Evolutionary conservation across 2,329 filamentous ascomycete species (phyloP).

Genomic region (Lasiodiplodia gonubiensis): DNA sequence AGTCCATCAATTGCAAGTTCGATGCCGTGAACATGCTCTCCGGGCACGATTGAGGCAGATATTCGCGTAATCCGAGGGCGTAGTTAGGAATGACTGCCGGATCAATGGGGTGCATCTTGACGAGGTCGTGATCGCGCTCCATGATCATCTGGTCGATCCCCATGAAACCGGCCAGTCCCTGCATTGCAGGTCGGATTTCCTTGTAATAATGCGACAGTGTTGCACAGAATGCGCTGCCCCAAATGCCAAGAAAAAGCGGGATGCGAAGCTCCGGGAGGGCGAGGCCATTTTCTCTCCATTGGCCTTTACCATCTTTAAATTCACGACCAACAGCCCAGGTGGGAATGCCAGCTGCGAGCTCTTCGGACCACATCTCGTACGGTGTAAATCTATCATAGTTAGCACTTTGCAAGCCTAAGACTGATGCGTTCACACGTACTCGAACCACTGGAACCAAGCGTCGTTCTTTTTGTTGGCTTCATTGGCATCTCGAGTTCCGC

Average conservation of each 20-base stretch:
- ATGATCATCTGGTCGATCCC: constrained; percentile 82
- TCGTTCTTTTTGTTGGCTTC: constrained; percentile 62
- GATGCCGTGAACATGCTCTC: constrained; percentile 72
- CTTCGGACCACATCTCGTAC: constrained; percentile 95
- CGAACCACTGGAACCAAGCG: constrained; percentile 98
- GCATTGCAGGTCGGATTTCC: constrained; percentile 83
- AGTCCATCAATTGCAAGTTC: constrained; percentile 79
- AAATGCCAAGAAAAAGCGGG: constrained; percentile 88
- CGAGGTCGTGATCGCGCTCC: constrained; percentile 80
- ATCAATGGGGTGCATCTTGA: constrained; percentile 93
- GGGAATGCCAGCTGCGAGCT: constrained; percentile 87
- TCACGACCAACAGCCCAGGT: constrained; percentile 89
- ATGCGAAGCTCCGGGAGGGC: constrained; percentile 84
- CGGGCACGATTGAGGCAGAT: constrained; percentile 77
- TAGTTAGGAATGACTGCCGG: constrained; percentile 92
- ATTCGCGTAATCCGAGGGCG: constrained; percentile 77
- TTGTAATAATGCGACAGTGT: constrained; percentile 96
- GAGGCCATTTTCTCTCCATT: constrained; percentile 67
- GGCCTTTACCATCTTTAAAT: constrained; percentile 74
- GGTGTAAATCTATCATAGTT: constrained; percentile 62
- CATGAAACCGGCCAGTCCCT: constrained; percentile 73
- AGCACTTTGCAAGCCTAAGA: neutral
- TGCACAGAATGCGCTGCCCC: constrained; percentile 94
- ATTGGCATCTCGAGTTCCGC: constrained; percentile 36
- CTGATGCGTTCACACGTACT: constrained; percentile 58